These are phyloP conservation scores for Cucumis sativus DNA, from an alignment of 306 rosid genomes.

Conservation along the genomic window DNA sequence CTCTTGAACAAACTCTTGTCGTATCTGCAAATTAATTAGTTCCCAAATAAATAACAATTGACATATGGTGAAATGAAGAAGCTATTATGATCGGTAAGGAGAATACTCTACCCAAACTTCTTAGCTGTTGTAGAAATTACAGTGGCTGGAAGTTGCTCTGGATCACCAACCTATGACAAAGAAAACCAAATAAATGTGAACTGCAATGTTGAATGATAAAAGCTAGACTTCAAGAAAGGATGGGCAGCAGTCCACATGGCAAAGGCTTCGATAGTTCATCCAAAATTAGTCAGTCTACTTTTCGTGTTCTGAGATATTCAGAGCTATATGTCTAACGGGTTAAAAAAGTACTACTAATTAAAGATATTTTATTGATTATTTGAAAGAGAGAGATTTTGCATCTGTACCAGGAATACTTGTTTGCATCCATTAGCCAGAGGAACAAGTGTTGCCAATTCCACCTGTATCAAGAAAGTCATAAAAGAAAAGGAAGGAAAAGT, in stretches of 20 bases:
- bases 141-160: constrained; percentile 97
- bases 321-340: not conserved
- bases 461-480: constrained; percentile 22
- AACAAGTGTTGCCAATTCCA: constrained; percentile 87
- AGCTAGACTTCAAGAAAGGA: not conserved
- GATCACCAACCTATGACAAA: constrained; percentile 68
- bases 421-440: constrained; percentile 88
- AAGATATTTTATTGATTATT: not conserved
- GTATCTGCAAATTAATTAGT: constrained; percentile 35
- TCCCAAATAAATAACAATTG: constrained; percentile 9
- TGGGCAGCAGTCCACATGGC: not conserved
- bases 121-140: constrained; percentile 65
- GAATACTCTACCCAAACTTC: constrained; percentile 44
- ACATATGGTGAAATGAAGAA: not conserved
- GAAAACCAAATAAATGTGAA: not conserved
- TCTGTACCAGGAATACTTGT: constrained; percentile 79
- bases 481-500: not conserved
- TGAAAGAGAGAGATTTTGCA: not conserved
- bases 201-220: not conserved
- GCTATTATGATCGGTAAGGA: not conserved
- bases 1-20: constrained; percentile 83
- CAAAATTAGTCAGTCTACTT: not conserved
- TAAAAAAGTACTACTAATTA: not conserved
- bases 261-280: not conserved
- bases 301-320: not conserved